phyloP scores from a whole-genome alignment of 2,329 filamentous ascomycete genomes.

The Pseudogymnoascus sp. region DNA sequence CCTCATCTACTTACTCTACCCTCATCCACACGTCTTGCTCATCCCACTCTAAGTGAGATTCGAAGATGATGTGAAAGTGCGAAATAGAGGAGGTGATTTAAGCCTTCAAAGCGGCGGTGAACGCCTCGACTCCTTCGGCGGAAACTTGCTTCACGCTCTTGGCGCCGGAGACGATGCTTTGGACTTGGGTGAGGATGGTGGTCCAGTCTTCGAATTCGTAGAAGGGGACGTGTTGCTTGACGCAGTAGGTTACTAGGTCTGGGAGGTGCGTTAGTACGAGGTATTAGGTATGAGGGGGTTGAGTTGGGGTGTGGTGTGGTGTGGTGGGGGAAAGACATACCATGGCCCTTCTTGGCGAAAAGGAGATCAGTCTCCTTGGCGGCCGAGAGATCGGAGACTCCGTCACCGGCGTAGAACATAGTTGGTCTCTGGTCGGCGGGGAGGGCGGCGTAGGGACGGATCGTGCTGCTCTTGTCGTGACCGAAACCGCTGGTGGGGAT shows the following conservation, averaged over 20 bases:
- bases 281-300: too few relatives aligned
- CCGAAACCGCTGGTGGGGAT: conserved; percentile 52
- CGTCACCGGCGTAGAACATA: conserved; percentile 92
- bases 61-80: neutral
- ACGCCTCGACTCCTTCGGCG: conserved; percentile 24
- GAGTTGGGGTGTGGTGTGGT: neutral
- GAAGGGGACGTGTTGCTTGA: conserved; percentile 76
- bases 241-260: conserved; percentile 85
- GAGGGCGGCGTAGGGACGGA: conserved; percentile 75
- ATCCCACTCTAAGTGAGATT: neutral
- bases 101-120: conserved; percentile 10
- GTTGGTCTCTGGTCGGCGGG: conserved; percentile 62
- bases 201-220: conserved; percentile 81
- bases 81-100: neutral
- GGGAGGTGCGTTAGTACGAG: conserved; percentile 10
- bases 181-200: conserved; percentile 66
- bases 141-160: conserved; percentile 64
- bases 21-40: neutral
- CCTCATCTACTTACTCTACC: neutral
- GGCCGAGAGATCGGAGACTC: conserved; percentile 85
- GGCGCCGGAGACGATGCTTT: conserved; percentile 69
- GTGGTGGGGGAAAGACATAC: conserved; percentile 40
- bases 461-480: conserved; percentile 93
- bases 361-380: conserved; percentile 87
- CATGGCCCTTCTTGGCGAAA: conserved; percentile 86